phyloP scores from a whole-genome alignment of 1,139 yeast species.

The Candida glucosophila region DNA sequence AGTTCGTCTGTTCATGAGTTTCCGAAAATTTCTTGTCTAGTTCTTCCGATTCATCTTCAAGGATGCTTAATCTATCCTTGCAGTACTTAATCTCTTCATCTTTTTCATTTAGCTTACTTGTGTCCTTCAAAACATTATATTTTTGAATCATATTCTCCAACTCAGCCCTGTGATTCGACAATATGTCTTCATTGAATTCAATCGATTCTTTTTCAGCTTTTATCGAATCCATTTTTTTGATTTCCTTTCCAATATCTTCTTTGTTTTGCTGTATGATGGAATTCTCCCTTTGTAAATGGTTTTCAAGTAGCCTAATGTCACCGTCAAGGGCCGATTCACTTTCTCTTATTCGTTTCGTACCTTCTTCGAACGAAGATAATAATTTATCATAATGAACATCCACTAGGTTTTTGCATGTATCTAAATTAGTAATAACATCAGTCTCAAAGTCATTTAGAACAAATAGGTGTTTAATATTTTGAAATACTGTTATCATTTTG shows the following conservation, averaged over 20 bases:
- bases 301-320: no score
- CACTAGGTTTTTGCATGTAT: constrained; percentile 16
- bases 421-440: background rate
- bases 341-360: no score
- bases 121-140: no score
- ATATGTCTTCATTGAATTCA: constrained; percentile 35
- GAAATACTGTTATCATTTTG: background rate
- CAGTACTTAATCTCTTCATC: constrained; percentile 7
- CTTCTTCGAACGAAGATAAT: no score
- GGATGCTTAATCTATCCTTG: background rate
- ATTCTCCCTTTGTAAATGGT: constrained; percentile 28
- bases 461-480: background rate
- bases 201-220: constrained; percentile 32
- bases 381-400: constrained; percentile 29
- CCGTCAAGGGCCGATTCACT: no score
- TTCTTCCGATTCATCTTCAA: background rate
- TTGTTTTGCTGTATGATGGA: constrained; percentile 29
- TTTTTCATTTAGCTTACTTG: no score
- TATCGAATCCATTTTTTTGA: constrained; percentile 21
- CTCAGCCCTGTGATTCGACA: no score
- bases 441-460: background rate
- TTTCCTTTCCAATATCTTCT: constrained; percentile 24
- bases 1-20: no score
- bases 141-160: no score
- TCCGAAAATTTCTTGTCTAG: background rate